Evolutionary conservation across 345 rosid genomes (phyloP), one percentile per base, ranked within the genome.

Genomic region (Salix udensis): DNA sequence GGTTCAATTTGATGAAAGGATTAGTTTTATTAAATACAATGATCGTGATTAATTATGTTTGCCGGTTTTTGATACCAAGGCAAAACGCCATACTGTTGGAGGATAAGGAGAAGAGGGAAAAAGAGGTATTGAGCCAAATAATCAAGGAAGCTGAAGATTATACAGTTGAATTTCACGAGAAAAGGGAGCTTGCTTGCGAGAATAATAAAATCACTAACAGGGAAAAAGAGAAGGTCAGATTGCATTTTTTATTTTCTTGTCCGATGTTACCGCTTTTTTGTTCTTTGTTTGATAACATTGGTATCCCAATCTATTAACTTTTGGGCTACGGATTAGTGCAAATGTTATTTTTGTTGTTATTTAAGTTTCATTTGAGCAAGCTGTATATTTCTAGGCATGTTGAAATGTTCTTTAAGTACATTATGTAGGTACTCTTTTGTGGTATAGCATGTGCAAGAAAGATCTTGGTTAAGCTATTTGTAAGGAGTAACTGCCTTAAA

Each of bases 51-150:
- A 52, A 44, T 73, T 36, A 53, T 85, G 78, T 61, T 60, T 48
- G 12, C 37, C 14, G n/a, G 46, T 37, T 16, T 69, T 10, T 46
- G 71, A 44, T 46, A 6, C 65, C 23, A 64, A 93, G 98, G 77
- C 82, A 87, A 70, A 93, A 93, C 77, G 94, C 89, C 1, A 77
- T 87, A 61, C 85, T 71, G 21, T 78, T 90, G 84, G 98, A 89
- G 84, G 94, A 90, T 86, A 91, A 91, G 82, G 98, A 91, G 88
- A 89, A 85, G 90, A 88, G 34, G 73, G 97, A 91, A 76, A 93
- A 85, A 62, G 95, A 86, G 79, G 14, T 80, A 77, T n/a, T 86
- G 85, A 86, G 70, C 67, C 87, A 85, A 75, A 89, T 91, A 65
- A 72, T 89, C 14, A 88, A 89, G 55, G 95, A 90, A 79, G 94